phyloP scores from a whole-genome alignment of 305 asterid genomes.

The Petunia hybrid region DNA sequence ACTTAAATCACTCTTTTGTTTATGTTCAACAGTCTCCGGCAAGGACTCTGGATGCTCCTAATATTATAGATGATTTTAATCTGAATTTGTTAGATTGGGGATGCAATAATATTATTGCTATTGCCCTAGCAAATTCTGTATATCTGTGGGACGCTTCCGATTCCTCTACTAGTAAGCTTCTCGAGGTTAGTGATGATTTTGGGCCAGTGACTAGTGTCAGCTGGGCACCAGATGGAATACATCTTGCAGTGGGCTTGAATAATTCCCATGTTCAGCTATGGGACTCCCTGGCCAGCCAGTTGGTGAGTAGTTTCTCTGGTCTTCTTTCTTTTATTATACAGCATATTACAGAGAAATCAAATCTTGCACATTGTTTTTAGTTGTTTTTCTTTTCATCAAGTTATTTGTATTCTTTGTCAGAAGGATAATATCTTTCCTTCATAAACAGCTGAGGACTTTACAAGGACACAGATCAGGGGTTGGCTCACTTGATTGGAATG shows the following conservation, averaged over 20 bases:
- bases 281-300: constrained; percentile 39
- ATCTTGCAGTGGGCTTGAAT: constrained; percentile 58
- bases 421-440: constrained; percentile 3
- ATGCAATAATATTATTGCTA: constrained; percentile 47
- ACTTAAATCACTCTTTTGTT: constrained; percentile 25
- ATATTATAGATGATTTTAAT: constrained; percentile 52
- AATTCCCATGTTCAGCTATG: constrained; percentile 58
- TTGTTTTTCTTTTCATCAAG: too few species aligned
- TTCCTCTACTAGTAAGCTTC: constrained; percentile 45
- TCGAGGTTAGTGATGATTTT: constrained; percentile 40
- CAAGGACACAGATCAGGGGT: constrained; percentile 52
- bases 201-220: constrained; percentile 61
- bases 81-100: constrained; percentile 65
- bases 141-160: constrained; percentile 54
- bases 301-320: constrained; percentile 38
- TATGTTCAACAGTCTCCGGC: constrained; percentile 47
- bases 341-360: neutral
- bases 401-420: neutral
- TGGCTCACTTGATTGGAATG: constrained; percentile 63
- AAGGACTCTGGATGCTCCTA: constrained; percentile 63
- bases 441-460: constrained; percentile 50
- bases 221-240: constrained; percentile 57
- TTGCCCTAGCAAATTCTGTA: constrained; percentile 54
- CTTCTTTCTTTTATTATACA: constrained; percentile 19
- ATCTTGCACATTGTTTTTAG: neutral